These are phyloP conservation scores for Lactarius deliciosus DNA, from an alignment of 768 basidiomycete species.

Conservation along the genomic window DNA sequence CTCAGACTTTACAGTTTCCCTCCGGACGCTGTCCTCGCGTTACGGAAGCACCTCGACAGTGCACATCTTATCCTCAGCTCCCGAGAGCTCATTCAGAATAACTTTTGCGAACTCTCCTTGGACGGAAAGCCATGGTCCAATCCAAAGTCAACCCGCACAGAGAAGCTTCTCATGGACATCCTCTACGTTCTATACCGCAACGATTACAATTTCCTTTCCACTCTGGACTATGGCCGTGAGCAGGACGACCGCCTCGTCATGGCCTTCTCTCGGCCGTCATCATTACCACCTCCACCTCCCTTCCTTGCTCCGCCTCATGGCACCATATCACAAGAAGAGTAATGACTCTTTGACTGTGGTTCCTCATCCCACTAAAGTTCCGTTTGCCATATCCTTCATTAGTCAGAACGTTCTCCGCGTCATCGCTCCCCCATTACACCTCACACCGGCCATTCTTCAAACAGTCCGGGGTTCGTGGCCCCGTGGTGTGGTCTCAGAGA, in stretches of 20 bases:
- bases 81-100: conserved; percentile 56
- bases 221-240: conserved; percentile 76
- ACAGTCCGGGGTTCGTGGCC: conserved; percentile 79
- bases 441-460: conserved; percentile 79
- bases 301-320: conserved; percentile 40
- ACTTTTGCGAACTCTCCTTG: conserved; percentile 64
- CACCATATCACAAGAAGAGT: conserved; percentile 32
- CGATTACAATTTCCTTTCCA: conserved; percentile 64
- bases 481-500: conserved; percentile 73
- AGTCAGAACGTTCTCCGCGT: conserved; percentile 70
- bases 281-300: conserved; percentile 32
- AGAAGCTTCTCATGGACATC: conserved; percentile 69
- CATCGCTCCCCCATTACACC: conserved; percentile 70
- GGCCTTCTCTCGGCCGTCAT: conserved; percentile 59
- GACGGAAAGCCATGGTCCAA: conserved; percentile 73
- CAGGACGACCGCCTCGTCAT: conserved; percentile 69
- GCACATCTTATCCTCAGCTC: conserved; percentile 44
- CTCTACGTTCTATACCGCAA: conserved; percentile 59
- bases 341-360: conserved; percentile 13
- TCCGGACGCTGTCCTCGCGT: conserved; percentile 47
- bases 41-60: conserved; percentile 57
- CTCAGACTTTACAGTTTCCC: conserved; percentile 73
- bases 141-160: conserved; percentile 62
- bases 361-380: conserved; percentile 24
- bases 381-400: conserved; percentile 73